phyloP scores from a whole-genome alignment of 257 asterid genomes.

The Lantana camara region DNA sequence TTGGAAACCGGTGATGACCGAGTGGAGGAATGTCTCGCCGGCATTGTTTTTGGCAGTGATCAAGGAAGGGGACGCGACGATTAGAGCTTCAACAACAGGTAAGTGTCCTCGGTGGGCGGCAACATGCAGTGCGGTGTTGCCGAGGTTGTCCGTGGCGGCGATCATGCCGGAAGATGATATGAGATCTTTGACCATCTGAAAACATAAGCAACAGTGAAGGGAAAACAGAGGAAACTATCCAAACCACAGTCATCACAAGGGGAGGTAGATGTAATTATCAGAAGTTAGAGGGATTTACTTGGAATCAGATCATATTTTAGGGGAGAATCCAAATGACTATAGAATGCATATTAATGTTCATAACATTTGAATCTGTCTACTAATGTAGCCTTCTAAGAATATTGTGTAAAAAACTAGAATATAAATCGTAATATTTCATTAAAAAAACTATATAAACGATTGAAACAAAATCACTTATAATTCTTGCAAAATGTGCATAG shows the following conservation, averaged over 20 bases:
- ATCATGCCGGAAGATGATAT: constrained; percentile 46
- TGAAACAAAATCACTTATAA: no score
- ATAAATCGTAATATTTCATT: no score
- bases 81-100: constrained; percentile 72
- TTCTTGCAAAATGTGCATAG: no score
- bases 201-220: background rate
- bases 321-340: no score
- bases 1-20: constrained; percentile 78
- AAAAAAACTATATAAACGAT: no score
- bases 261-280: no score
- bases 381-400: no score
- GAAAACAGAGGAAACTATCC: background rate
- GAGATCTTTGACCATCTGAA: constrained; percentile 75
- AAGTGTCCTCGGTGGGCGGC: constrained; percentile 92
- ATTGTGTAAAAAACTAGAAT: no score
- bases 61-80: constrained; percentile 60
- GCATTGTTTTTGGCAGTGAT: constrained; percentile 53
- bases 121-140: constrained; percentile 82
- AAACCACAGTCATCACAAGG: no score
- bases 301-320: no score
- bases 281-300: background rate
- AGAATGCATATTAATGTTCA: no score
- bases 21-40: constrained; percentile 81
- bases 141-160: constrained; percentile 67
- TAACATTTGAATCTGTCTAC: no score